Percentiles rank a stretch among this genome's conserved stretches.
phyloP scores from a whole-genome alignment of 2,329 filamentous ascomycete species.

The Grosmannia serpens region DNA sequence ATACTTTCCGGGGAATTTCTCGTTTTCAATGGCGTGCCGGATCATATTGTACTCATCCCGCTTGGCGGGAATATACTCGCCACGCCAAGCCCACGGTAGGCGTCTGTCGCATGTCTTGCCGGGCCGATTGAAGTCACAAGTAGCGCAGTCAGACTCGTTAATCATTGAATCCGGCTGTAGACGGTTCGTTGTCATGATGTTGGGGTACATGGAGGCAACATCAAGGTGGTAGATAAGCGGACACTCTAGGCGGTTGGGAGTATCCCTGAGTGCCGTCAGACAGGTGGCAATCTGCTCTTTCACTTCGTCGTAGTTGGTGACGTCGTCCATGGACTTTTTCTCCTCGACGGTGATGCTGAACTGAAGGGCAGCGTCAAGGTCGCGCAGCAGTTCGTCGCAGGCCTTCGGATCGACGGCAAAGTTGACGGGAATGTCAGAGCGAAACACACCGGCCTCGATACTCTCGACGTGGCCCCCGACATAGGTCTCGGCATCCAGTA shows the following conservation, averaged over 20 bases:
- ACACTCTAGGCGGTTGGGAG: slow-evolving; percentile 71
- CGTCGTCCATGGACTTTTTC: slow-evolving; percentile 68
- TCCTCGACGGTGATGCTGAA: slow-evolving; percentile 82
- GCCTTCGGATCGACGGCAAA: slow-evolving; percentile 84
- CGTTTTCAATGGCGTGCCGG: slow-evolving; percentile 77
- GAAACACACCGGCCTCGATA: slow-evolving; percentile 96
- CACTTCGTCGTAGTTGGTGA: slow-evolving; percentile 74
- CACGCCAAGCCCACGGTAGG: slow-evolving; percentile 95
- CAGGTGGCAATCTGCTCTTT: slow-evolving; percentile 68
- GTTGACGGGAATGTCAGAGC: slow-evolving; percentile 88
- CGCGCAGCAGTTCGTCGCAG: slow-evolving; percentile 75
- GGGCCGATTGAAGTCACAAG: slow-evolving; percentile 95
- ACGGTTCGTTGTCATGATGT: slow-evolving; percentile 99
- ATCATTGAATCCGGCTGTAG: slow-evolving; percentile 99
- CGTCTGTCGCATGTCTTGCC: slow-evolving; percentile 94
- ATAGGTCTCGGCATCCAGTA: slow-evolving; percentile 94
- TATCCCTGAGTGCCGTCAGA: slow-evolving; percentile 62
- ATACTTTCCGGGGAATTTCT: slow-evolving; percentile 73
- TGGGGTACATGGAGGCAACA: slow-evolving; percentile 98
- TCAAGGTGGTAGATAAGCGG: slow-evolving; percentile 97
- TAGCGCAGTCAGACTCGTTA: slow-evolving; percentile 86
- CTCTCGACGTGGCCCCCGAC: slow-evolving; percentile 98
- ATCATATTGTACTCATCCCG: slow-evolving; percentile 99
- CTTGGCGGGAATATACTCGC: slow-evolving; percentile 91
- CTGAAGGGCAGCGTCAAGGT: slow-evolving; percentile 77